Conservation (phyloP, 2,329 filamentous ascomycete genomes). For the Colletotrichum gigasporum region DNA sequence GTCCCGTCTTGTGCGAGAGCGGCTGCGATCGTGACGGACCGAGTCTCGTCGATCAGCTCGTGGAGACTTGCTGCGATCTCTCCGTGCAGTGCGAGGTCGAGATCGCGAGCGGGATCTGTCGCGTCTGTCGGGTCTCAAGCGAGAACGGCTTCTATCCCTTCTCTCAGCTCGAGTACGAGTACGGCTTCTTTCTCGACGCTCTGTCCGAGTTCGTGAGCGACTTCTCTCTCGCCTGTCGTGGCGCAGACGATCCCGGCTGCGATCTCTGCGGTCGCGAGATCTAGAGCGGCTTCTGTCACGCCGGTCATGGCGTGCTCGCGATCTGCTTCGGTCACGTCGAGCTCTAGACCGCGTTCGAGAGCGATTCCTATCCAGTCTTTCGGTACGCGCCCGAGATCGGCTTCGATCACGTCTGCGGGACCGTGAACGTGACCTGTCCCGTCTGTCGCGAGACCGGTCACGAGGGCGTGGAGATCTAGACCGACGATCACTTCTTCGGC, state of each 20-base stretch:
- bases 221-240: constrained; percentile 44
- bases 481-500: constrained; percentile 45
- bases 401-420: constrained; percentile 45
- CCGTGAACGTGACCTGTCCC: constrained; percentile 41
- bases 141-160: constrained; percentile 43
- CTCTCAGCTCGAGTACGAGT: constrained; percentile 37
- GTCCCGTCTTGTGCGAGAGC: constrained; percentile 33
- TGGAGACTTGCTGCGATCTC: constrained; percentile 43
- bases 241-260: constrained; percentile 47
- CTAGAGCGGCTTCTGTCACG: constrained; percentile 49
- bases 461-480: constrained; percentile 48
- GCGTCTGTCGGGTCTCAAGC: constrained; percentile 30
- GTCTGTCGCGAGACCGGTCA: constrained; percentile 42
- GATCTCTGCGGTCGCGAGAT: constrained; percentile 37
- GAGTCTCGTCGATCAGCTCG: constrained; percentile 29
- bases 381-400: constrained; percentile 38
- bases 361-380: constrained; percentile 49
- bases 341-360: constrained; percentile 41
- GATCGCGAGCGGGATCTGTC: constrained; percentile 27
- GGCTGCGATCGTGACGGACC: constrained; percentile 33
- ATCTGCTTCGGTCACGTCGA: constrained; percentile 45
- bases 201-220: constrained; percentile 37
- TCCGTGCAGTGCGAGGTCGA: constrained; percentile 10
- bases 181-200: constrained; percentile 38
- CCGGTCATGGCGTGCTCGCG: constrained; percentile 39